phyloP scores from a whole-genome alignment of 345 rosid species.

The Cardiospermum halicacabum region DNA sequence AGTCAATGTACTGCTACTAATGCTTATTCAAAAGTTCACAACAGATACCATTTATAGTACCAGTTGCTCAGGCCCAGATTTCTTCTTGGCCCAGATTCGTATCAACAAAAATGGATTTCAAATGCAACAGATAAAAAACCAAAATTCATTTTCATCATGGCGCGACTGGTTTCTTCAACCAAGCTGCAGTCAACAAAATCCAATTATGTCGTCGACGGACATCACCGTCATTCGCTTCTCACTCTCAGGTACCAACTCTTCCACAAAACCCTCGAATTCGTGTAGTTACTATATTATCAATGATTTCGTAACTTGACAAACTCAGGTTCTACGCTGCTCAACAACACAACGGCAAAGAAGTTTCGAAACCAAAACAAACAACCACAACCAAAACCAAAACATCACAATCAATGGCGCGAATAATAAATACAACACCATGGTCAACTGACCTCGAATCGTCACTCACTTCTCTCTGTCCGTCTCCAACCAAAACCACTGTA shows the following conservation, averaged over 20 bases:
- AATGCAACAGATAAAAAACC: too few species aligned
- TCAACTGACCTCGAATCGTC: conserved; percentile 56
- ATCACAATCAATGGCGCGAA: conserved; percentile 47
- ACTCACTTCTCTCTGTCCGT: conserved; percentile 41
- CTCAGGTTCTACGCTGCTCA: conserved; percentile 16
- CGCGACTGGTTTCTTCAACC: neutral
- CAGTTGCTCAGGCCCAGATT: too few species aligned
- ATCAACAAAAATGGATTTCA: too few species aligned
- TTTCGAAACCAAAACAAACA: conserved; percentile 7
- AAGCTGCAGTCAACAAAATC: neutral
- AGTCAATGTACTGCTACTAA: too few species aligned
- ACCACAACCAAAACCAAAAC: conserved; percentile 19
- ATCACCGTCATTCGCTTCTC: neutral
- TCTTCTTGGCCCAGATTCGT: too few species aligned
- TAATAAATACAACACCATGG: conserved; percentile 48
- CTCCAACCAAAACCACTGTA: conserved; percentile 51
- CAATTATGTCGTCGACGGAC: neutral
- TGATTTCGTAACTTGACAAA: neutral
- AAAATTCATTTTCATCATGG: neutral
- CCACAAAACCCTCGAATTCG: neutral
- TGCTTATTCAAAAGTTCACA: too few species aligned
- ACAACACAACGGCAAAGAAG: neutral
- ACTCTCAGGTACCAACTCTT: neutral
- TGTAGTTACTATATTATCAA: too few species aligned
- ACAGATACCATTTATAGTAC: conserved; percentile 20